Conservation (phyloP, 768 basidiomycete species). For the Harrya chromipes region DNA sequence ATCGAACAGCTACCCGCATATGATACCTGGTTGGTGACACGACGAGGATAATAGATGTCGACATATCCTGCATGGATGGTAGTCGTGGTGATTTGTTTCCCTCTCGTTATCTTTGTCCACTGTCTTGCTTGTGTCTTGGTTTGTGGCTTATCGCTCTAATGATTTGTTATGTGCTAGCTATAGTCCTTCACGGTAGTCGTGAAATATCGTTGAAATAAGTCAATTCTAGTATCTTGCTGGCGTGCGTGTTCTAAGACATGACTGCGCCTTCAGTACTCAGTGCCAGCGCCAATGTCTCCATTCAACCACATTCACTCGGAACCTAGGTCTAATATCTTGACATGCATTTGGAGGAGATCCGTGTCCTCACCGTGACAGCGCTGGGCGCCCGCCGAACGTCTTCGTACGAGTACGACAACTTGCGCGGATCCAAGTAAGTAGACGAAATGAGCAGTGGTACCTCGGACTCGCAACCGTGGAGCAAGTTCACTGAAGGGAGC, state of each 20-base stretch:
- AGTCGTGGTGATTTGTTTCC: not conserved
- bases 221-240: not conserved
- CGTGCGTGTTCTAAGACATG: too few species aligned
- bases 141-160: slow-evolving; percentile 2
- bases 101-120: not conserved
- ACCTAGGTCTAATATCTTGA: too few species aligned
- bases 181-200: slow-evolving; percentile 1
- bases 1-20: slow-evolving; percentile 9
- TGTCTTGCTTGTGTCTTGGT: slow-evolving; percentile 8
- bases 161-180: slow-evolving; percentile 8
- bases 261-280: too few species aligned
- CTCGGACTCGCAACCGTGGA: slow-evolving; percentile 39
- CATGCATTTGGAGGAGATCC: too few species aligned
- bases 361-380: too few species aligned
- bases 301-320: too few species aligned
- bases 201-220: not conserved
- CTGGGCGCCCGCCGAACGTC: too few species aligned
- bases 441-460: slow-evolving; percentile 45
- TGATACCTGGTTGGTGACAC: slow-evolving; percentile 18
- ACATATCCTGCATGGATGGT: not conserved
- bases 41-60: slow-evolving; percentile 6
- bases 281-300: too few species aligned
- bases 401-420: too few species aligned
- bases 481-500: slow-evolving; percentile 40
- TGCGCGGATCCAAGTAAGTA: too few species aligned